Evolutionary conservation across 1,139 yeast genomes (phyloP).

Genomic region (Saccharomyces hybrid): DNA sequence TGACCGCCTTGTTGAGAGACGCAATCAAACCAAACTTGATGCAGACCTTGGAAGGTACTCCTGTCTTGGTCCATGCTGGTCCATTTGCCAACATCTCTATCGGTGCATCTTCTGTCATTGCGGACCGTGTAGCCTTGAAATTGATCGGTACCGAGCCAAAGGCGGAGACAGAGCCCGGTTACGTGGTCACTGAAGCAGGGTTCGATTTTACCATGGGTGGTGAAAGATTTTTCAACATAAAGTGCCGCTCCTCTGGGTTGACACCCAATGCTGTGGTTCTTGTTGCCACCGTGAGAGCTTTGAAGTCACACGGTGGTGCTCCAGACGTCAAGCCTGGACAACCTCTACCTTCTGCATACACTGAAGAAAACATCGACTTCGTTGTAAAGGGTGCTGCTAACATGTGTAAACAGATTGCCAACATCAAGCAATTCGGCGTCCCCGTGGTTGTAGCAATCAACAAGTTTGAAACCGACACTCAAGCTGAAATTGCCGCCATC

Average conservation of each 20-base stretch:
- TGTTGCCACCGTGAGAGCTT: constrained; percentile 74
- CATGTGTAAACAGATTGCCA: constrained; percentile 65
- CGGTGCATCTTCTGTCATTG: constrained; percentile 91
- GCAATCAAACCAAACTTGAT: constrained; percentile 95
- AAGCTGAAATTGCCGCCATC: constrained; percentile 58
- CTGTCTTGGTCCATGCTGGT: constrained; percentile 96
- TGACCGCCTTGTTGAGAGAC: constrained; percentile 90
- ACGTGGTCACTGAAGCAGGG: constrained; percentile 78
- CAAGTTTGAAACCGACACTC: constrained; percentile 63
- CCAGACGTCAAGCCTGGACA: constrained; percentile 80
- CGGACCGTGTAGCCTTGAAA: constrained; percentile 92
- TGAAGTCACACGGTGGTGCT: constrained; percentile 78
- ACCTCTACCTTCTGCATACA: constrained; percentile 59
- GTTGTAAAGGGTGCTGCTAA: constrained; percentile 63
- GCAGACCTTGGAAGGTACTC: constrained; percentile 98
- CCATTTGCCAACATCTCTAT: constrained; percentile 97
- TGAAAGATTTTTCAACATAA: constrained; percentile 72
- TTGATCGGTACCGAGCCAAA: constrained; percentile 68
- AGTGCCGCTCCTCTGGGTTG: constrained; percentile 68
- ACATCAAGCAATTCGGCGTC: constrained; percentile 61
- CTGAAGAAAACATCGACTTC: constrained; percentile 56
- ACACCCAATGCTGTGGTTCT: constrained; percentile 67
- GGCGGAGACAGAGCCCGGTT: constrained; percentile 48
- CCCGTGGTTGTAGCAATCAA: constrained; percentile 79
- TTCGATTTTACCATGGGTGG: constrained; percentile 88